Evolutionary conservation across 805 yeast species (phyloP), one percentile per base, ranked within the genome.

Genomic region (Candida koratica): DNA sequence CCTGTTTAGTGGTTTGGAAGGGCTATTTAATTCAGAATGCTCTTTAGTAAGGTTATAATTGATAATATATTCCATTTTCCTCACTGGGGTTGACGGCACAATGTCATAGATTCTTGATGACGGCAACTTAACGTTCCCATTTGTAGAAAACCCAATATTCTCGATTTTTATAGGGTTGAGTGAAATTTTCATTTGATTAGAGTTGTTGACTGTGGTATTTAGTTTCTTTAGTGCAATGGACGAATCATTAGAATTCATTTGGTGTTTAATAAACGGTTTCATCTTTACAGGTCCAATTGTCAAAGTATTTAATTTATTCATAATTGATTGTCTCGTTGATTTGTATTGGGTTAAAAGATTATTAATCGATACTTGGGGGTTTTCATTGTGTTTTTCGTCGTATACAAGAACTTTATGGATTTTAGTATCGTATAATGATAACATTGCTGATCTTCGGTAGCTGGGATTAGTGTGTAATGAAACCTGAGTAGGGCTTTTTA

Each of bases 51-150:
- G 14, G 11, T 35, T 30, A 8, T 10, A 22, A 20, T 30, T 24
- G 8, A 17, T 17, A 10, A 44, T 48, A 42, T 51, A 52, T 23
- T 75, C 80, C 70, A 79, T 71, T 43, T 75, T 79, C 51, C 73
- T 80, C 6, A 76, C 77, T 0, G 86, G 89, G 0, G 88, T 81
- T 3, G 80, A 75, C 2, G 89, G 87, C 5, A 77, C 56, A 10
- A 83, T 67, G 22, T 50, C 44, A 46, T 55, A 30, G 45, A 71
- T 57, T 49, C 66, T 48, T 51, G 78, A 51, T 42, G 71, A 52
- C 25, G 79, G 85, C 52, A 81, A 48, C 56, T 64, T 67, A 31
- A 75, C 53, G 34, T 62, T 57, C 12, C 81, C 81, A 44, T 64
- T 72, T 14, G 71, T 61, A 3, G 73, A 57, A 47, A 75, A 75